Base-by-base conservation (phyloP, 1,284 basidiomycete species). In the Singerocomus inundabilis region DNA sequence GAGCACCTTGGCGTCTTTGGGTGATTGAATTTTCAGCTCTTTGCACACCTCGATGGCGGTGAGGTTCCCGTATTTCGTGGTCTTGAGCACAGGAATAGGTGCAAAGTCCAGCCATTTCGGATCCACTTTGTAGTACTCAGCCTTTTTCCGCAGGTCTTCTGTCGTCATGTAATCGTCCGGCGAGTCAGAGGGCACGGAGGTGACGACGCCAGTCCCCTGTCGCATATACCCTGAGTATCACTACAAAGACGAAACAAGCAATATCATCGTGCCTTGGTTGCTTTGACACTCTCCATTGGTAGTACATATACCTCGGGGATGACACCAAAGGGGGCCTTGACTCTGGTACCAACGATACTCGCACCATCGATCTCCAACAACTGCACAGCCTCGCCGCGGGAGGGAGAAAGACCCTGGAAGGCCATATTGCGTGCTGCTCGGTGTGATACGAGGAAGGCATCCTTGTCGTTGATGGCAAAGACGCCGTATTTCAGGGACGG, bases 361-460 rank as follows among this genome's bases (percentile, higher is more conserved):
- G 82, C 71, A 13, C 97, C 97, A 44, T 83, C 81, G 50, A 97
- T 74, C 67, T 91, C 85, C 16, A 79, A 72, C 43, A 96, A 73
- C 68, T 92, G 84, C 45, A 81, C 75, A 52, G 89, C 75, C 60
- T 88, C 77, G 31, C 91, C 92, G 16, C 83, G 81, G 4, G 80
- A 76, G 12, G 82, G 77, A 46, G 83, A 85, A 51, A 88, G 85
- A 36, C 88, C 88, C 72, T 99, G 97, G 84, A 88, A 99, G 1
- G 96, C 84, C 95, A 99, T 98, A 71, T 98, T 99, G 40, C 96
- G 85, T 9, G 94, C 94, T 0, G 95, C 86, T 43, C 96, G 90
- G 57, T 86, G 74, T 11, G 95, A 96, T 72, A 93, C 88, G 16
- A 99, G 76, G 73, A 87, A 99, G 26, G 95, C 89, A 61, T 96